Percentiles rank a stretch among this genome's conserved stretches.
Evolutionary conservation across 495 filamentous ascomycete genomes (phyloP).

Genomic region (Sordaria brevicollis): DNA sequence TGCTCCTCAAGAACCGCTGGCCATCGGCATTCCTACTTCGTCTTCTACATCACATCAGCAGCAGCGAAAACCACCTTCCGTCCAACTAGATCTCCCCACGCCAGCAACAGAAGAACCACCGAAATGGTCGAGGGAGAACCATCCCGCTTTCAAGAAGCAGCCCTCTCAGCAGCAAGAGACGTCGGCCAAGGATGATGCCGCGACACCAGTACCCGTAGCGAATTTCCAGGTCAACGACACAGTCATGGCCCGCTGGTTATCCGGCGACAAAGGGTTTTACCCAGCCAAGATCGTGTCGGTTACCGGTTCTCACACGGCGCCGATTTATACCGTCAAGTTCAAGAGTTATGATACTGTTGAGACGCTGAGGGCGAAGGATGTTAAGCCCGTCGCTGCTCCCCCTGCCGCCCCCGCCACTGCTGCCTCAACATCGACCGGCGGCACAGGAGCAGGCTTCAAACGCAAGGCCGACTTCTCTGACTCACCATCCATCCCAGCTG

Average conservation of each 20-base stretch:
- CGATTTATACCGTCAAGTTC: constrained; percentile 90
- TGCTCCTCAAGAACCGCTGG: constrained; percentile 26
- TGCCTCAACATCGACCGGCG: constrained; percentile 29
- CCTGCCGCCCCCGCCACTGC: constrained; percentile 64
- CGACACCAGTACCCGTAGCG: constrained; percentile 25
- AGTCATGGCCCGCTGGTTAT: constrained; percentile 81
- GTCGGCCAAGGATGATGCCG: constrained; percentile 36
- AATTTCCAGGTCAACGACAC: constrained; percentile 77
- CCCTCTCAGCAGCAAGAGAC: constrained; percentile 26
- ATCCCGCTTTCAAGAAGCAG: constrained; percentile 55
- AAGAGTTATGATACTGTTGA: constrained; percentile 81
- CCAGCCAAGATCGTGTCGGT: constrained; percentile 87
- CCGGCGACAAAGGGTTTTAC: constrained; percentile 85
- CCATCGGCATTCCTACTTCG: constrained; percentile 1
- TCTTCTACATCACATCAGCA: not conserved
- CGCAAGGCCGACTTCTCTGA: constrained; percentile 16
- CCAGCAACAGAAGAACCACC: constrained; percentile 35
- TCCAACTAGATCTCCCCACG: constrained; percentile 23
- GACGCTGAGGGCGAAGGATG: constrained; percentile 73
- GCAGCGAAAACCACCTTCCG: constrained; percentile 17
- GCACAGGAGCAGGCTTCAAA: constrained; percentile 25
- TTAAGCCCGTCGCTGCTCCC: constrained; percentile 62
- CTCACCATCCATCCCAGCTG: constrained; percentile 12
- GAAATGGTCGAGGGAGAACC: constrained; percentile 62
- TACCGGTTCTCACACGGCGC: constrained; percentile 77